Evolutionary conservation across 2,329 filamentous ascomycete genomes (phyloP).

Genomic region (Fusarium bactridioides): DNA sequence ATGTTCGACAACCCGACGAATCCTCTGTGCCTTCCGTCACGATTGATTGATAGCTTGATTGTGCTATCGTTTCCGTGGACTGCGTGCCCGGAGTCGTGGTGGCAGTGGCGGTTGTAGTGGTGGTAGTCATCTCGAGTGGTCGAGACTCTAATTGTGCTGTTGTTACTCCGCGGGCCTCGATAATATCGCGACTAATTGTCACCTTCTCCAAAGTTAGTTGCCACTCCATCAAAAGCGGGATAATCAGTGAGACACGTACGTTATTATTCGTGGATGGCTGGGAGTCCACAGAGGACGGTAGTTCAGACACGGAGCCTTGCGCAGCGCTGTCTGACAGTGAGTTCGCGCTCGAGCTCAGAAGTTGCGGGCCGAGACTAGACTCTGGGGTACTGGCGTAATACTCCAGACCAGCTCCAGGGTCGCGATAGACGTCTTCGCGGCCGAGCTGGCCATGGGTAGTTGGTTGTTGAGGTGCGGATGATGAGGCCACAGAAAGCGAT

Average conservation of each 20-base stretch:
- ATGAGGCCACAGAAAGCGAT: background rate
- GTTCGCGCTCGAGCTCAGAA: background rate
- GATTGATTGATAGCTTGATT: background rate
- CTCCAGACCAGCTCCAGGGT: slow-evolving; percentile 28
- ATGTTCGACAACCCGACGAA: background rate
- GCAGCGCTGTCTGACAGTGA: background rate
- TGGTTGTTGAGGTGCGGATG: background rate
- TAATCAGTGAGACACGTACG: slow-evolving; percentile 20
- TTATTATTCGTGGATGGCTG: slow-evolving; percentile 11
- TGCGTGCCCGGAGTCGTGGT: background rate
- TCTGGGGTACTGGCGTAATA: slow-evolving; percentile 4
- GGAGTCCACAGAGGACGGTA: background rate
- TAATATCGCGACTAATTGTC: slow-evolving; percentile 9
- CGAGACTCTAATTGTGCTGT: background rate
- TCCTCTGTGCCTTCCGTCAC: background rate
- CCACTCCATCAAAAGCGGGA: background rate
- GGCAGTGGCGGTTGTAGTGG: background rate
- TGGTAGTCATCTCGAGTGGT: background rate
- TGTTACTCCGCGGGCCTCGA: background rate
- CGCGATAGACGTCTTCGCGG: slow-evolving; percentile 14
- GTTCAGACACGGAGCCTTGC: background rate
- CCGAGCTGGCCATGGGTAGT: slow-evolving; percentile 15
- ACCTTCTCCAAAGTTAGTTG: slow-evolving; percentile 40
- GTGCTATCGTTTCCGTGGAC: background rate
- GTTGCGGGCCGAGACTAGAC: slow-evolving; percentile 6